Percentiles rank a stretch among this genome's conserved stretches.
Evolutionary conservation across 352 stramenopile species (phyloP).

Genomic region (Halophytophthora batemanensis): DNA sequence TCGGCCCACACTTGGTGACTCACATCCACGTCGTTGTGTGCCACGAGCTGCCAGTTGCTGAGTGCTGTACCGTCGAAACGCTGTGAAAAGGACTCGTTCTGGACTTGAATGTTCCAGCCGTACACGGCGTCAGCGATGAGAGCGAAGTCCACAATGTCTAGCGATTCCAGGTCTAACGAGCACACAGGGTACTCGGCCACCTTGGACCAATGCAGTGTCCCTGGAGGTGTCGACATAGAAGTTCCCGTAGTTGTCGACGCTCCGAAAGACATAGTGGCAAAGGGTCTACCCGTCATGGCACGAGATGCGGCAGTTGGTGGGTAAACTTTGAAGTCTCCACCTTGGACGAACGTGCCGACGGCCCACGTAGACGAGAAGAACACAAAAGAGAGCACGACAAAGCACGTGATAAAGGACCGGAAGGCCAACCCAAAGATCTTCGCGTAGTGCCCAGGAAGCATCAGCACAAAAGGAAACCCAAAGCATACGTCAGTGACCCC

Average conservation of each 20-base stretch:
- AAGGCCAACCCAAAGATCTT: conserved; percentile 85
- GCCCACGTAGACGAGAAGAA: conserved; percentile 88
- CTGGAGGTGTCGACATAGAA: conserved; percentile 1
- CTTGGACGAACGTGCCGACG: conserved; percentile 85
- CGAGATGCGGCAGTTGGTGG: conserved; percentile 34
- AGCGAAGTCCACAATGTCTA: conserved; percentile 83
- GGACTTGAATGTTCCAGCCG: conserved; percentile 71
- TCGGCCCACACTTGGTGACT: conserved; percentile 84
- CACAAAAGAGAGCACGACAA: conserved; percentile 81
- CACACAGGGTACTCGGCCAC: conserved; percentile 83
- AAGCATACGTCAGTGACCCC: conserved; percentile 4
- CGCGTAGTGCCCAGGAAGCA: neutral
- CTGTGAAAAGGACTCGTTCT: conserved; percentile 72
- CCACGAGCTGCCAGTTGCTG: conserved; percentile 70
- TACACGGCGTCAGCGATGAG: conserved; percentile 83
- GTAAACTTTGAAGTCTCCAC: conserved; percentile 78
- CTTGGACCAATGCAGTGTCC: conserved; percentile 25
- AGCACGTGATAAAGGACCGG: conserved; percentile 83
- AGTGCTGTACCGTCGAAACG: conserved; percentile 81
- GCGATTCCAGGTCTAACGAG: conserved; percentile 50
- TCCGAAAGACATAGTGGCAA: conserved; percentile 11
- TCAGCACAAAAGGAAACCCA: neutral
- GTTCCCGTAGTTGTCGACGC: neutral
- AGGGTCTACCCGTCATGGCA: conserved; percentile 12
- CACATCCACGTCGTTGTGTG: conserved; percentile 57